Percentiles rank a stretch among this genome's conserved stretches.
Conservation (phyloP, 805 yeast species). For the Aciculoconidium aculeatum region DNA sequence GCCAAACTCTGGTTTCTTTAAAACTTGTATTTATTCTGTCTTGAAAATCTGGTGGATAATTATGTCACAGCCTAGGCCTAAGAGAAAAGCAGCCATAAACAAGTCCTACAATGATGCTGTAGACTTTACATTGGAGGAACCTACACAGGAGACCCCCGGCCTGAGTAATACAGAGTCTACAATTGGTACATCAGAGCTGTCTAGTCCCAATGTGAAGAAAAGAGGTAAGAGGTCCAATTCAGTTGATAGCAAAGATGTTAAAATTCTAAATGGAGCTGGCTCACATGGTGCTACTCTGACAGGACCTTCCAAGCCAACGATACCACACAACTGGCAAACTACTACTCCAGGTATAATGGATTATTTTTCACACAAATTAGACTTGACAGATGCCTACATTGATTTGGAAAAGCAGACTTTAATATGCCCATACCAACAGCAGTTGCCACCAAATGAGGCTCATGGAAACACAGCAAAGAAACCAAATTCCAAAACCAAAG, state of each 20-base stretch:
- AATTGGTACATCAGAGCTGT: neutral
- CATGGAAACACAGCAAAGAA: conserved; percentile 6
- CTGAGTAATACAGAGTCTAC: neutral
- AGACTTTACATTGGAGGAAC: conserved; percentile 24
- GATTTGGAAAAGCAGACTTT: conserved; percentile 30
- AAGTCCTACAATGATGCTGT: conserved; percentile 31
- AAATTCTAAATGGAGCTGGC: neutral
- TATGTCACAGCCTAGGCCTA: conserved; percentile 26
- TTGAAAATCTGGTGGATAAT: no score
- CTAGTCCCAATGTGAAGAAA: neutral
- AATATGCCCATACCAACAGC: conserved; percentile 29
- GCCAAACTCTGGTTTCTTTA: no score
- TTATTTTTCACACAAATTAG: conserved; percentile 38
- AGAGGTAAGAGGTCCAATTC: neutral
- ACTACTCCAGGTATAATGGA: conserved; percentile 23
- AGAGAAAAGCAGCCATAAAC: conserved; percentile 32
- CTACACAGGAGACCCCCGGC: conserved; percentile 16
- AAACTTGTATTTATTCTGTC: no score
- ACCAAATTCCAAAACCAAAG: conserved; percentile 9
- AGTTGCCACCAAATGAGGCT: conserved; percentile 6
- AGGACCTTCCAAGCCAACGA: conserved; percentile 2
- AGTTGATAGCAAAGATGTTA: neutral
- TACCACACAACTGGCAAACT: conserved; percentile 52
- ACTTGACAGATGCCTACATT: conserved; percentile 39
- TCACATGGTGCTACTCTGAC: neutral